These are phyloP conservation scores for Chytriomyces hyalinus DNA, from an alignment of 192 early-diverging fungal genomes.

Conservation along the genomic window DNA sequence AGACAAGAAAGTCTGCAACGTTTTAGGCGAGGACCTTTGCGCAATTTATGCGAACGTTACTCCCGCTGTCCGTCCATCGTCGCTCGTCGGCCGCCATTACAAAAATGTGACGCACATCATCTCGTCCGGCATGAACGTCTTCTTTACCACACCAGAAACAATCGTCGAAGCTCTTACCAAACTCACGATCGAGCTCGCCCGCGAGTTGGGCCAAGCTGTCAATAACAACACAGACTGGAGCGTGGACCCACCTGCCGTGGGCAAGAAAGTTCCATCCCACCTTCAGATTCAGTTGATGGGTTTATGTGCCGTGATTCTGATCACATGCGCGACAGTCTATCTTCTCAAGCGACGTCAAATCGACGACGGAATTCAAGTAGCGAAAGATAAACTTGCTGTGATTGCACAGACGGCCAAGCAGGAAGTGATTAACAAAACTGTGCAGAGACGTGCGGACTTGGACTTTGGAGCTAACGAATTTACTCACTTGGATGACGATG, in stretches of 20 bases:
- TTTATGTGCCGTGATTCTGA: slow-evolving; percentile 22
- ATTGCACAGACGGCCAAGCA: slow-evolving; percentile 24
- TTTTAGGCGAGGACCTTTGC: slow-evolving; percentile 23
- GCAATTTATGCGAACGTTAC: slow-evolving; percentile 6
- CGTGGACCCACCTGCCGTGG: slow-evolving; percentile 7
- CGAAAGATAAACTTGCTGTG: slow-evolving; percentile 7
- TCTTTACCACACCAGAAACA: slow-evolving; percentile 20
- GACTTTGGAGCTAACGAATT: slow-evolving; percentile 33
- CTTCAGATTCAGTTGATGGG: slow-evolving; percentile 31
- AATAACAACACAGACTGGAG: slow-evolving; percentile 14
- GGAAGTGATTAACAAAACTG: slow-evolving; percentile 28
- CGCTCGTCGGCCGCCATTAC: slow-evolving; percentile 27
- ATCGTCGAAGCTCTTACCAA: slow-evolving; percentile 11
- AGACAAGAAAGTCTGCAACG: slow-evolving; percentile 22
- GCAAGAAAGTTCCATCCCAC: slow-evolving; percentile 31
- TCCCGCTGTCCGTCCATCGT: slow-evolving; percentile 30
- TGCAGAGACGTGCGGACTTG: slow-evolving; percentile 24
- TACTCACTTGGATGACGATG: slow-evolving; percentile 25
- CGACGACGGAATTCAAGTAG: slow-evolving; percentile 21
- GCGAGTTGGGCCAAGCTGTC: not conserved
- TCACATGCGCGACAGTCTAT: slow-evolving; percentile 20
- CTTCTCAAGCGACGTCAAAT: slow-evolving; percentile 27
- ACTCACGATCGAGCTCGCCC: not conserved
- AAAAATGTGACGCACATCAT: slow-evolving; percentile 22
- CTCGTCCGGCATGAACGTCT: slow-evolving; percentile 11